Conservation (phyloP, 129 eudicot genomes). For the Pittosporum tobira region DNA sequence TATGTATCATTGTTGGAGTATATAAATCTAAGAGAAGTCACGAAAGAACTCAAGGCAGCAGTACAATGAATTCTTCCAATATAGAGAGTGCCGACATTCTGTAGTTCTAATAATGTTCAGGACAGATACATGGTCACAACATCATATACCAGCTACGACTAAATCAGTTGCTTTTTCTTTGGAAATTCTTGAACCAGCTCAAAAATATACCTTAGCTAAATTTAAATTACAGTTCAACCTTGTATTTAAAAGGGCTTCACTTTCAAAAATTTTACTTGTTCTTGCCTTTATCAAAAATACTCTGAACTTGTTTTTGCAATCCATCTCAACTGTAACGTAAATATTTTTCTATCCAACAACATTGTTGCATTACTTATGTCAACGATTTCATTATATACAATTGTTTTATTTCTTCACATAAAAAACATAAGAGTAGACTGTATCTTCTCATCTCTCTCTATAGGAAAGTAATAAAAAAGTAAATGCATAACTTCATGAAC, state of each 20-base stretch:
- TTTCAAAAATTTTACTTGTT: background rate
- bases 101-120: background rate
- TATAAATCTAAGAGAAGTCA: too few species aligned
- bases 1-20: too few species aligned
- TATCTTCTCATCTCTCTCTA: background rate
- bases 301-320: slow-evolving; percentile 3
- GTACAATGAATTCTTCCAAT: too few species aligned
- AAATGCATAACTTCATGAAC: background rate
- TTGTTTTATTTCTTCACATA: background rate
- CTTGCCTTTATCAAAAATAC: too few species aligned
- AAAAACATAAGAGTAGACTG: background rate
- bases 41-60: too few species aligned
- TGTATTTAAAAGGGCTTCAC: background rate
- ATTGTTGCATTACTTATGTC: background rate
- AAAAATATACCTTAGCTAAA: background rate
- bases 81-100: background rate
- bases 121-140: background rate
- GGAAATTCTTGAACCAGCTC: background rate
- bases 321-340: too few species aligned
- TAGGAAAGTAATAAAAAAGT: background rate
- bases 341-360: too few species aligned
- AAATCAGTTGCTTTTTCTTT: background rate
- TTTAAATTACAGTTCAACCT: background rate
- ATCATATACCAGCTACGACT: background rate
- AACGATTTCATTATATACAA: too few species aligned